A percentile compares a stretch with the other conserved stretches of the same genome.
Evolutionary conservation across 352 stramenopile species (phyloP).

Genomic region (Globisporangium irregulare): DNA sequence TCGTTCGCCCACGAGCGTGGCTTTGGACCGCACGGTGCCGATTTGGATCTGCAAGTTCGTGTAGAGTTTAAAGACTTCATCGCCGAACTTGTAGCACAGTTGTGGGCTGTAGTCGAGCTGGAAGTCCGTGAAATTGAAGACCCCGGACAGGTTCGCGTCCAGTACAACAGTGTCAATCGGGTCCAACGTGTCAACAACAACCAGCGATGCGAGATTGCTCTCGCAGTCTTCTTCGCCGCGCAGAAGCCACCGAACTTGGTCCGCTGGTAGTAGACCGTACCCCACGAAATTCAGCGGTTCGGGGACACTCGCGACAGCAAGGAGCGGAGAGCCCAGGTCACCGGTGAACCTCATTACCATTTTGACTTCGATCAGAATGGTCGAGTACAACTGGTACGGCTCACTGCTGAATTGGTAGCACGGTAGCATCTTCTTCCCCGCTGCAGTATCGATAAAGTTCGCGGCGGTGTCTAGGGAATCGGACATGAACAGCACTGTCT

Average conservation of each 20-base stretch:
- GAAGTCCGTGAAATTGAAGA: constrained; percentile 47
- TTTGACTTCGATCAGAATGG: constrained; percentile 45
- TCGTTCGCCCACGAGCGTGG: constrained; percentile 29
- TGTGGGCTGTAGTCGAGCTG: constrained; percentile 53
- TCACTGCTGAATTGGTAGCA: constrained; percentile 67
- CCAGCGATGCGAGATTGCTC: constrained; percentile 39
- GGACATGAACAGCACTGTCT: constrained; percentile 42
- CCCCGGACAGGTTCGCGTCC: constrained; percentile 22
- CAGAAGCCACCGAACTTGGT: constrained; percentile 58
- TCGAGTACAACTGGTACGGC: constrained; percentile 51
- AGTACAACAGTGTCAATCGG: constrained; percentile 40
- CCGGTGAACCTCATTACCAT: constrained; percentile 52
- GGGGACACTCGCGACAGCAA: constrained; percentile 54
- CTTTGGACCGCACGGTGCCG: constrained; percentile 45
- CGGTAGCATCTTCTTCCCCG: constrained; percentile 35
- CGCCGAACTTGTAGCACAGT: constrained; percentile 66
- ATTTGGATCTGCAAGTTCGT: constrained; percentile 43
- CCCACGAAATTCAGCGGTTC: constrained; percentile 61
- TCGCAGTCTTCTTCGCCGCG: constrained; percentile 51
- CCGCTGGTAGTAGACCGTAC: constrained; percentile 33
- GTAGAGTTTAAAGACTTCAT: constrained; percentile 57
- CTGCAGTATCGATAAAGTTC: constrained; percentile 35
- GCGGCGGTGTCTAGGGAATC: constrained; percentile 19
- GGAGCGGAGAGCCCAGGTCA: constrained; percentile 32
- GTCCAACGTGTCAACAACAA: constrained; percentile 21